Evolutionary conservation across 257 asterid genomes (phyloP).

Genomic region (Linderniella brevidens): DNA sequence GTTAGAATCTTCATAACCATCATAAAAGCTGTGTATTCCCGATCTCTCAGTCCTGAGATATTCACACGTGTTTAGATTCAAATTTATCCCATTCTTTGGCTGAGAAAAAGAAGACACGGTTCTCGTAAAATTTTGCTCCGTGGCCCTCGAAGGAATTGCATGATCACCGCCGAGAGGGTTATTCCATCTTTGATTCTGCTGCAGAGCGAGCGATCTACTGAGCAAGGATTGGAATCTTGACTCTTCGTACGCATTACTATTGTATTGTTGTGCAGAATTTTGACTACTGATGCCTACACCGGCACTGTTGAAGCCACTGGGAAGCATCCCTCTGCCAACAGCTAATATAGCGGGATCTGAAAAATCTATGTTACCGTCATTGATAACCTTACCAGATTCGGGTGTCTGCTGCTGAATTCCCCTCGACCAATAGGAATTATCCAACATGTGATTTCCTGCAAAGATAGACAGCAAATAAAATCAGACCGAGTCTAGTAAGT

Average conservation of each 20-base stretch:
- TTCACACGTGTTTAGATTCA: constrained; percentile 54
- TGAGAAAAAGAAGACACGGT: constrained; percentile 50
- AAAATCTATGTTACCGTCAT: constrained; percentile 64
- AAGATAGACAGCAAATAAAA: constrained; percentile 5
- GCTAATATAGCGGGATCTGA: constrained; percentile 97
- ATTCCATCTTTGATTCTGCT: constrained; percentile 51
- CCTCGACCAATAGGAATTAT: constrained; percentile 24
- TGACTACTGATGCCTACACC: constrained; percentile 45
- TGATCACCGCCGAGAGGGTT: constrained; percentile 42
- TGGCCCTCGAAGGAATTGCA: constrained; percentile 47
- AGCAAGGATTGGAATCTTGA: constrained; percentile 45
- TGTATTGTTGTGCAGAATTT: constrained; percentile 45
- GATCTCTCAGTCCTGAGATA: constrained; percentile 50
- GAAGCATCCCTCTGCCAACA: constrained; percentile 77
- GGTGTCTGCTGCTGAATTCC: constrained; percentile 54
- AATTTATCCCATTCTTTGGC: constrained; percentile 47
- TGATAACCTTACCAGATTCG: constrained; percentile 23
- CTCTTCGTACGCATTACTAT: constrained; percentile 31
- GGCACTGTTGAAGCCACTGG: constrained; percentile 34
- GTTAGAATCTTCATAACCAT: constrained; percentile 71
- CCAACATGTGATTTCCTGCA: constrained; percentile 53
- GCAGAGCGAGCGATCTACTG: constrained; percentile 55
- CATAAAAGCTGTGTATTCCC: constrained; percentile 37
- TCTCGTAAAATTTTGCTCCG: constrained; percentile 48
- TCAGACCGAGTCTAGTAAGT: neutral